Conservation (phyloP, 164 flowering plant species). For the Santalum album region DNA sequence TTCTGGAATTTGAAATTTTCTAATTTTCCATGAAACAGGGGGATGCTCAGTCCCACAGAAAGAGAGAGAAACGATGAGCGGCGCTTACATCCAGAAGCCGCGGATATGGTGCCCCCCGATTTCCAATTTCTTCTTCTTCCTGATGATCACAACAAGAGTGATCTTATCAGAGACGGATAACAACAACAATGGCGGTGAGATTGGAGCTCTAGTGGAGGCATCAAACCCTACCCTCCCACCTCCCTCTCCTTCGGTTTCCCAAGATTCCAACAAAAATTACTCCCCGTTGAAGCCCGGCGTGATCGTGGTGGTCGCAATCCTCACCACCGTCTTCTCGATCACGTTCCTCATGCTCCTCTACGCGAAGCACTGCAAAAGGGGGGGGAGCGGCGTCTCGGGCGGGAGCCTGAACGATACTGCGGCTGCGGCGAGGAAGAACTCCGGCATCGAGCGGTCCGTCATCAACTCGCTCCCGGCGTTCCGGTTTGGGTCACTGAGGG, state of each 20-base stretch:
- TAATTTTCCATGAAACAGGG: too few species aligned
- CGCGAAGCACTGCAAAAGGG: constrained; percentile 62
- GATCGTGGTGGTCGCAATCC: constrained; percentile 48
- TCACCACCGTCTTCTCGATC: constrained; percentile 68
- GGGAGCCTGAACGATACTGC: constrained; percentile 1
- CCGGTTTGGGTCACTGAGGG: constrained; percentile 56
- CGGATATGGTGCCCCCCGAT: too few species aligned
- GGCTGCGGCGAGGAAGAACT: constrained; percentile 33
- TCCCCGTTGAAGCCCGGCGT: constrained; percentile 54
- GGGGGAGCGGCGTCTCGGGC: constrained; percentile 2
- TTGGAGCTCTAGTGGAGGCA: not conserved
- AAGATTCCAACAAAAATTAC: constrained; percentile 2
- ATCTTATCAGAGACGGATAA: too few species aligned
- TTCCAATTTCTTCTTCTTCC: too few species aligned
- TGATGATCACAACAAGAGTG: too few species aligned
- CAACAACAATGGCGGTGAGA: not conserved
- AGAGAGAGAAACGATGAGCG: too few species aligned
- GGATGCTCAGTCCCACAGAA: too few species aligned
- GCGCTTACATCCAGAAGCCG: too few species aligned
- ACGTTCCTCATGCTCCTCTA: constrained; percentile 79
- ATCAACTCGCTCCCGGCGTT: constrained; percentile 75
- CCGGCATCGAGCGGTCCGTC: constrained; percentile 62
- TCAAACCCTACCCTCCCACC: constrained; percentile 8
- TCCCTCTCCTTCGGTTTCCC: constrained; percentile 11
- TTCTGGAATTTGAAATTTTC: too few species aligned